Evolutionary conservation across 345 rosid species (phyloP).

Genomic region (Cardamine resedifolia): DNA sequence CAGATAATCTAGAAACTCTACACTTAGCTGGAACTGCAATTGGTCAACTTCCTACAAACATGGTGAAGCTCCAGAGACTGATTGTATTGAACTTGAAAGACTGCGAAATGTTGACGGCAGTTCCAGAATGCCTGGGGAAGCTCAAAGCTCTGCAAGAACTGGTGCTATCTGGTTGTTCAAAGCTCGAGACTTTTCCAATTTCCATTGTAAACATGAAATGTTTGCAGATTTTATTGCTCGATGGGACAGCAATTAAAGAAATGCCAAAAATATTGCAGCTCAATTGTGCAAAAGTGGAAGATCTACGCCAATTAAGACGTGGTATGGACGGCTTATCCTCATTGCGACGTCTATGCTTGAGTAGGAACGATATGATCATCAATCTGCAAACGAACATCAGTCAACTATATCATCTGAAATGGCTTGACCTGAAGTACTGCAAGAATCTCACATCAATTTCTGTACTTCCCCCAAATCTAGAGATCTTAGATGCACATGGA

Average conservation of each 20-base stretch:
- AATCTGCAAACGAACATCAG: neutral
- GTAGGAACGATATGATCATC: neutral
- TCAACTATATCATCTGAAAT: slow-evolving; percentile 8
- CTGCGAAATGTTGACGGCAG: neutral
- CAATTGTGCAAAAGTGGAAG: slow-evolving; percentile 2
- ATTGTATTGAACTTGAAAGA: slow-evolving; percentile 22
- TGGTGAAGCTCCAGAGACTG: slow-evolving; percentile 20
- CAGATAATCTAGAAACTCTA: slow-evolving; percentile 3
- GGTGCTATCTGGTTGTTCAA: slow-evolving; percentile 24
- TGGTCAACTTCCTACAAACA: slow-evolving; percentile 5
- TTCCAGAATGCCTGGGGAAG: slow-evolving; percentile 25
- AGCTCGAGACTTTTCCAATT: slow-evolving; percentile 14
- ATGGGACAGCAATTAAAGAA: slow-evolving; percentile 18
- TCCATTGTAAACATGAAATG: slow-evolving; percentile 16
- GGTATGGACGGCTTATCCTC: neutral
- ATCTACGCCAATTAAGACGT: neutral
- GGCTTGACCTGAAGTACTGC: slow-evolving; percentile 18
- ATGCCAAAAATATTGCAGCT: slow-evolving; percentile 8
- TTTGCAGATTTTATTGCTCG: slow-evolving; percentile 14
- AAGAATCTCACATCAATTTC: slow-evolving; percentile 17
- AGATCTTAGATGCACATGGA: slow-evolving; percentile 33
- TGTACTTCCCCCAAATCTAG: slow-evolving; percentile 19
- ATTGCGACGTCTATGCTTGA: slow-evolving; percentile 24
- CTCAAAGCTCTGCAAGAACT: slow-evolving; percentile 29
- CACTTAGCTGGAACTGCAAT: slow-evolving; percentile 26